Conservation (phyloP, 2,329 filamentous ascomycete genomes). For the Verticillium nonalfalfae region DNA sequence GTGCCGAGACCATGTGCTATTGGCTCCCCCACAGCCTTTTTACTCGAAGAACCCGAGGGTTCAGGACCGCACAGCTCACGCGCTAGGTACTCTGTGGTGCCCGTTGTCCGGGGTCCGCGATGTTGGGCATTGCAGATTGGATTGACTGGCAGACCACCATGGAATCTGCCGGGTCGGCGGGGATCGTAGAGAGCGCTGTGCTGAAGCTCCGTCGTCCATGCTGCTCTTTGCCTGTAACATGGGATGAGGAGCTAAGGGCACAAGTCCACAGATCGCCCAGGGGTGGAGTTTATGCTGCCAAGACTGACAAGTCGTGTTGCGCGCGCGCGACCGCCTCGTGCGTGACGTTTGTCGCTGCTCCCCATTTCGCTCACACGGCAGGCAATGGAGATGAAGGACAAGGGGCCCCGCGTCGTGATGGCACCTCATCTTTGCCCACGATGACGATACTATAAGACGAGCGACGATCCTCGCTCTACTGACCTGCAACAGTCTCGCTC, state of each 20-base stretch:
- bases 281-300: neutral
- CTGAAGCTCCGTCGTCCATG: neutral
- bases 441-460: neutral
- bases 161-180: neutral
- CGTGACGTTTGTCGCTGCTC: neutral
- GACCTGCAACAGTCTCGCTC: neutral
- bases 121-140: neutral
- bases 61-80: neutral
- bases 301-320: neutral
- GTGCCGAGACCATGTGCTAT: neutral
- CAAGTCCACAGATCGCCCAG: neutral
- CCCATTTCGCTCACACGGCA: neutral
- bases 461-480: neutral
- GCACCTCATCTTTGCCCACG: neutral
- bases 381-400: neutral
- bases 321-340: neutral
- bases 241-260: neutral
- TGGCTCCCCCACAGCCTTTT: neutral
- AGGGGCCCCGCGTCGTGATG: neutral
- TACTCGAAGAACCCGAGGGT: neutral
- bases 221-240: neutral
- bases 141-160: no score
- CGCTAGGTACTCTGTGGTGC: neutral
- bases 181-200: neutral
- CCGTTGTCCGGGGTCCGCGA: neutral